A percentile compares a stretch with the other conserved stretches of the same genome.
phyloP scores from a whole-genome alignment of 148 eudicot genomes.

The Rhododendron ovatum region DNA sequence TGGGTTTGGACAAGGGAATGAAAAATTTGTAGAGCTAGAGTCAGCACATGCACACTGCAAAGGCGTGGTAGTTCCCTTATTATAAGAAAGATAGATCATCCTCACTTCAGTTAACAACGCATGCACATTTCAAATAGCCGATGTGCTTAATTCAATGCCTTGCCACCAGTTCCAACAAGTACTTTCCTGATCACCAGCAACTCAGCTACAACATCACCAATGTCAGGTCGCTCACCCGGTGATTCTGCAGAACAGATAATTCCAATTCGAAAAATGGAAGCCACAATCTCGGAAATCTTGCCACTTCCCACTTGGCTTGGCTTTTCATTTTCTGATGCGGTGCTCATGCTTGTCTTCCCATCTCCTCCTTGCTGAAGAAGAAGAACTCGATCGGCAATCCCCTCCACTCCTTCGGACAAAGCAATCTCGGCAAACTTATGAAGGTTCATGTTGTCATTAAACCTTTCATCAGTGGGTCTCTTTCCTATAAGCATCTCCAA shows the following conservation, averaged over 20 bases:
- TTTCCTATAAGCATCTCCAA: constrained; percentile 13
- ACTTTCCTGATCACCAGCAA: neutral
- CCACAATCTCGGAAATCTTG: neutral
- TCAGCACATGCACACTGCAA: neutral
- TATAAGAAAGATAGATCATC: neutral
- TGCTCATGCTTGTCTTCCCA: neutral
- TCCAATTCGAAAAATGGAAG: neutral
- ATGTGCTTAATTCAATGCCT: neutral
- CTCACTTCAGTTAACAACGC: neutral
- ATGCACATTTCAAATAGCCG: neutral
- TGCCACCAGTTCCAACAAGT: neutral
- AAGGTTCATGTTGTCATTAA: constrained; percentile 6
- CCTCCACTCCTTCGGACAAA: constrained; percentile 1
- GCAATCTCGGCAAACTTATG: constrained; percentile 2
- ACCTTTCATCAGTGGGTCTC: constrained; percentile 8
- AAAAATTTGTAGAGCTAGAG: too few relatives aligned
- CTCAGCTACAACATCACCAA: constrained; percentile 1
- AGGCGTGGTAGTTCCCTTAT: neutral
- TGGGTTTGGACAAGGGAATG: too few relatives aligned
- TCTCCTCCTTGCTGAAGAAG: constrained; percentile 1
- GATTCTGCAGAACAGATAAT: constrained; percentile 9
- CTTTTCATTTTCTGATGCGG: neutral
- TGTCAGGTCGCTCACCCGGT: neutral
- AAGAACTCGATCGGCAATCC: constrained; percentile 3
- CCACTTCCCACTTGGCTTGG: neutral